Conservation (phyloP, 495 filamentous ascomycete genomes). For the Collariella sp. region DNA sequence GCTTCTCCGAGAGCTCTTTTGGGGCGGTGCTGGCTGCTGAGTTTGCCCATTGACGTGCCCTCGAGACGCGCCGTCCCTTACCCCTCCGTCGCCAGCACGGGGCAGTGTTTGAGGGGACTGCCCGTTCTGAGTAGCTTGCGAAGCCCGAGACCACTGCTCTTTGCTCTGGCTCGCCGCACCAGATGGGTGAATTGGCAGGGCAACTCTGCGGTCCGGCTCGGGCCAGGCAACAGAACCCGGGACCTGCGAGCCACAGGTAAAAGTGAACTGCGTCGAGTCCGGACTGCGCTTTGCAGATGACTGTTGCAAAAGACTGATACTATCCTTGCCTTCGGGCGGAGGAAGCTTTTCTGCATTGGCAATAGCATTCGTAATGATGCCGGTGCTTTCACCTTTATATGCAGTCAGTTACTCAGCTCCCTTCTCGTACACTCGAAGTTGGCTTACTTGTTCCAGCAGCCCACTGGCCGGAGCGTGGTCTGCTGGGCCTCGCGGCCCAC, state of each 20-base stretch:
- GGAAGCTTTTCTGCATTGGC: slow-evolving; percentile 72
- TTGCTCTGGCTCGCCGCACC: slow-evolving; percentile 5
- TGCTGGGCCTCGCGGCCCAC: slow-evolving; percentile 41
- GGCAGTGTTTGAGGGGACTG: background rate
- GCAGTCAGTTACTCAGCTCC: background rate
- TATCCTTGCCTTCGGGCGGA: slow-evolving; percentile 54
- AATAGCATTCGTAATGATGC: slow-evolving; percentile 84
- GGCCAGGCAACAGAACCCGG: slow-evolving; percentile 42
- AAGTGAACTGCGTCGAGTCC: slow-evolving; percentile 79
- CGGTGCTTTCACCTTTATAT: slow-evolving; percentile 45
- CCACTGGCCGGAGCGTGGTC: slow-evolving; percentile 38
- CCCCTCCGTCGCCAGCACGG: background rate
- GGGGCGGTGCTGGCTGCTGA: slow-evolving; percentile 4
- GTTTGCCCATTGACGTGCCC: background rate
- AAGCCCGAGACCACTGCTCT: slow-evolving; percentile 12
- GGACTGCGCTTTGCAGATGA: slow-evolving; percentile 51
- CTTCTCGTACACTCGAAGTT: background rate
- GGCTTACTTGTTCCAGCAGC: slow-evolving; percentile 36
- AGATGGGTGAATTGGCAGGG: slow-evolving; percentile 4
- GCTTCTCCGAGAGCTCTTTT: slow-evolving; percentile 17
- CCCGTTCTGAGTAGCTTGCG: slow-evolving; percentile 8
- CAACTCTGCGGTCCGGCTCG: slow-evolving; percentile 43
- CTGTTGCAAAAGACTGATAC: slow-evolving; percentile 67
- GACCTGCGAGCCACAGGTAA: slow-evolving; percentile 64
- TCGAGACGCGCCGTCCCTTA: slow-evolving; percentile 11